phyloP scores from a whole-genome alignment of 2,329 filamentous ascomycete genomes.

The Penicillium corylophilum region DNA sequence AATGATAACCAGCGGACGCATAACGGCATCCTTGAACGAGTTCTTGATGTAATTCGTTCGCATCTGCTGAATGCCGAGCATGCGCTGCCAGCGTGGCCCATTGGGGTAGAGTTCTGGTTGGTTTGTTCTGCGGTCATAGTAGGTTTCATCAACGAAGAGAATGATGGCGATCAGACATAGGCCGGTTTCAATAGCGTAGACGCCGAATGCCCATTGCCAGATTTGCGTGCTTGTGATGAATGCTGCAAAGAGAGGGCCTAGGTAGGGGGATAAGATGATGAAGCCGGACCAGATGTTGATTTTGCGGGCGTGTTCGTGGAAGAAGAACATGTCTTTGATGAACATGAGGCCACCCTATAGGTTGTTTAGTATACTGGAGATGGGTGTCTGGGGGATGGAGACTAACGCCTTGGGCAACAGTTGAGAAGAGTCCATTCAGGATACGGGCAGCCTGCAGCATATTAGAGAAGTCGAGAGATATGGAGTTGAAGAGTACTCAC shows the following conservation, averaged over 20 bases:
- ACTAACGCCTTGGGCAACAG: constrained; percentile 40
- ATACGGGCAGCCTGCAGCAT: constrained; percentile 38
- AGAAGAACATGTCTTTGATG: constrained; percentile 45
- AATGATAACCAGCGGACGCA: constrained; percentile 39
- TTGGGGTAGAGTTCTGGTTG: constrained; percentile 21
- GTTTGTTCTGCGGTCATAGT: constrained; percentile 34
- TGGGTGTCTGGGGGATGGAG: not conserved
- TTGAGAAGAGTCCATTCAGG: constrained; percentile 48
- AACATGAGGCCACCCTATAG: constrained; percentile 42
- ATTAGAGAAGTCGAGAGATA: not conserved
- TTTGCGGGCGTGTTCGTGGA: constrained; percentile 42
- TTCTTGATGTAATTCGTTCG: constrained; percentile 28
- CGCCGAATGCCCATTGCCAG: constrained; percentile 40
- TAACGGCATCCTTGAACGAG: constrained; percentile 34
- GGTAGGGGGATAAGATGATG: constrained; percentile 36
- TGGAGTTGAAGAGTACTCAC: not conserved
- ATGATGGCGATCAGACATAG: constrained; percentile 34
- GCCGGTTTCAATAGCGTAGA: constrained; percentile 35
- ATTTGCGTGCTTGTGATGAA: constrained; percentile 39
- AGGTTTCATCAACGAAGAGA: constrained; percentile 40
- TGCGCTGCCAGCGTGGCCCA: constrained; percentile 32
- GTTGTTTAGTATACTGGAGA: not conserved
- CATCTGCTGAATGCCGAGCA: constrained; percentile 39
- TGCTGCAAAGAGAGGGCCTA: constrained; percentile 34
- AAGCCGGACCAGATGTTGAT: constrained; percentile 42